These are phyloP conservation scores for Candida pseudoglaebosa DNA, from an alignment of 805 yeast species.

Conservation along the genomic window DNA sequence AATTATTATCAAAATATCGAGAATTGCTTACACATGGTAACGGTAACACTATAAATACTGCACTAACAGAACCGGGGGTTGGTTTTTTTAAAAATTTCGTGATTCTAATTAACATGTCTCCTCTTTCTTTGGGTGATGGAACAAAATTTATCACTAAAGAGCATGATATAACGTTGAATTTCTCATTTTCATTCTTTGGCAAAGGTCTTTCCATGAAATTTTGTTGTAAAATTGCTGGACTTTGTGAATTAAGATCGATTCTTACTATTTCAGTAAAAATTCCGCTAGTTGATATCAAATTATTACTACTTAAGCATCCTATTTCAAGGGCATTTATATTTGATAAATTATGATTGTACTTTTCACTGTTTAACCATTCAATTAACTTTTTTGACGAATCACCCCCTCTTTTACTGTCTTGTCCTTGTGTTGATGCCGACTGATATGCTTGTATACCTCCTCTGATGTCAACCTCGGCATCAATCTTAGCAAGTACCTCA, in stretches of 20 bases:
- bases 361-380: conserved; percentile 56
- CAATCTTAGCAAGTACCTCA: conserved; percentile 47
- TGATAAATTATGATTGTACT: conserved; percentile 6
- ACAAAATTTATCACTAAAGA: conserved; percentile 89
- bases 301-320: conserved; percentile 71
- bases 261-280: conserved; percentile 51
- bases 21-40: conserved; percentile 83
- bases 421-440: conserved; percentile 83
- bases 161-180: conserved; percentile 69
- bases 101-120: conserved; percentile 69
- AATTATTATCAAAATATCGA: conserved; percentile 57
- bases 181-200: conserved; percentile 44
- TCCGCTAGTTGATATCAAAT: conserved; percentile 59
- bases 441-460: conserved; percentile 86
- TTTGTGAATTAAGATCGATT: conserved; percentile 80
- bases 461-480: conserved; percentile 53
- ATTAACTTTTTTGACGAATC: conserved; percentile 82
- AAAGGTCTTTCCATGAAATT: conserved; percentile 78
- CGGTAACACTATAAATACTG: conserved; percentile 79
- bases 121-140: conserved; percentile 65
- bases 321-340: conserved; percentile 61
- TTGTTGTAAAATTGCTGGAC: conserved; percentile 65
- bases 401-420: conserved; percentile 73
- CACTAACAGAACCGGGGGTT: conserved; percentile 19
- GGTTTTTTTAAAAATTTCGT: conserved; percentile 49